Evolutionary conservation across 2,329 filamentous ascomycete species (phyloP).

Genomic region (Colletotrichum euphorbiae): DNA sequence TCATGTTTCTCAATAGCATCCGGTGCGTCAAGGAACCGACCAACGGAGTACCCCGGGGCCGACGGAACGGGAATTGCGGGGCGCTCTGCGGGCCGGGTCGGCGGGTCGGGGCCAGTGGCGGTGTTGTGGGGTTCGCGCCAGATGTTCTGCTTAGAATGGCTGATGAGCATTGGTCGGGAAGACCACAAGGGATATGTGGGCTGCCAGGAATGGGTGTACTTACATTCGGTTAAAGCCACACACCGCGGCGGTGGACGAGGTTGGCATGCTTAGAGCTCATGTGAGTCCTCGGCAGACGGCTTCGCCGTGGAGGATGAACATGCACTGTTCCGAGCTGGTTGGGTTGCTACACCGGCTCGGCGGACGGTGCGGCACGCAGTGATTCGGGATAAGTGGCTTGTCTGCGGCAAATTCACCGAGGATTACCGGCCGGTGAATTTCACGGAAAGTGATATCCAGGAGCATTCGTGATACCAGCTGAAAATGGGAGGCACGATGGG

Average conservation of each 20-base stretch:
- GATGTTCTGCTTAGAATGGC: not conserved
- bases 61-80: slow-evolving; percentile 29
- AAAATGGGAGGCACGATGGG: slow-evolving; percentile 10
- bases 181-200: too few species aligned
- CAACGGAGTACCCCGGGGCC: slow-evolving; percentile 16
- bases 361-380: not conserved
- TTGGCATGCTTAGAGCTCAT: slow-evolving; percentile 14
- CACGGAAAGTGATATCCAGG: too few species aligned
- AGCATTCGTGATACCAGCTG: too few species aligned
- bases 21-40: slow-evolving; percentile 19
- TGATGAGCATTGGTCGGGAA: too few species aligned
- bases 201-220: not conserved
- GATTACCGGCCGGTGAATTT: not conserved
- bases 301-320: too few species aligned
- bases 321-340: too few species aligned
- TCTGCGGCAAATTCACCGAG: not conserved
- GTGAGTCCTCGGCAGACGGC: not conserved
- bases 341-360: not conserved
- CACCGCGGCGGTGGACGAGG: slow-evolving; percentile 26
- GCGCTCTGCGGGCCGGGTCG: not conserved
- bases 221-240: not conserved
- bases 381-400: slow-evolving; percentile 1
- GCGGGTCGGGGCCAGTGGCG: slow-evolving; percentile 5
- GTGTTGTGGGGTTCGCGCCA: not conserved
- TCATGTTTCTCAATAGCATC: not conserved